Conservation (phyloP, 768 basidiomycete genomes). For the Lentinula sp. region DNA sequence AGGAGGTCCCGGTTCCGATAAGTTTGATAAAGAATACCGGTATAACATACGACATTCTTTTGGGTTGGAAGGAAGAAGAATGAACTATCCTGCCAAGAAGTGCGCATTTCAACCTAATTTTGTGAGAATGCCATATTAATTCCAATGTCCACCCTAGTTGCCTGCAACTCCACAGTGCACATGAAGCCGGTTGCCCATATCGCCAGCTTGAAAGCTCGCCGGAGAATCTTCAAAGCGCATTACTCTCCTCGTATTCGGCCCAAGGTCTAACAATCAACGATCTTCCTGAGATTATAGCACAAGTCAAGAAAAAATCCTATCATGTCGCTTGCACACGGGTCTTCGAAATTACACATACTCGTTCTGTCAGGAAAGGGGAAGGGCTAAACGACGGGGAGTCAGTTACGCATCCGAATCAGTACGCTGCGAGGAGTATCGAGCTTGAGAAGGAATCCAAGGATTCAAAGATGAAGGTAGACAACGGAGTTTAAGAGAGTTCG, state of each 20-base stretch:
- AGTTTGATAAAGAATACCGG: conserved; percentile 96
- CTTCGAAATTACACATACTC: conserved; percentile 86
- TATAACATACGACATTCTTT: conserved; percentile 97
- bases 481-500: background rate
- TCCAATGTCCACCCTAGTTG: conserved; percentile 51
- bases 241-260: conserved; percentile 62
- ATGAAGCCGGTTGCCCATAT: conserved; percentile 91
- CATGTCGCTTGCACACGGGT: conserved; percentile 97
- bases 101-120: conserved; percentile 20
- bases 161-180: conserved; percentile 71
- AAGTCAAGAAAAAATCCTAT: conserved; percentile 75
- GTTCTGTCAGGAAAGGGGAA: conserved; percentile 79
- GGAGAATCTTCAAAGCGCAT: conserved; percentile 74
- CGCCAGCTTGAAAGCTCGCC: conserved; percentile 63
- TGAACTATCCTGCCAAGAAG: conserved; percentile 93
- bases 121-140: conserved; percentile 4
- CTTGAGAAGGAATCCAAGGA: conserved; percentile 42
- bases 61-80: conserved; percentile 90
- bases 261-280: conserved; percentile 63
- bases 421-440: conserved; percentile 70
- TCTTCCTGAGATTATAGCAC: conserved; percentile 75
- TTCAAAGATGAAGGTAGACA: conserved; percentile 3
- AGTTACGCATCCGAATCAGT: conserved; percentile 93
- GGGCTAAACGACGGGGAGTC: conserved; percentile 82
- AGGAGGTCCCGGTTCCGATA: conserved; percentile 66